Base-by-base conservation (phyloP, 768 basidiomycete species). In the Chlorophyllum brunneum region DNA sequence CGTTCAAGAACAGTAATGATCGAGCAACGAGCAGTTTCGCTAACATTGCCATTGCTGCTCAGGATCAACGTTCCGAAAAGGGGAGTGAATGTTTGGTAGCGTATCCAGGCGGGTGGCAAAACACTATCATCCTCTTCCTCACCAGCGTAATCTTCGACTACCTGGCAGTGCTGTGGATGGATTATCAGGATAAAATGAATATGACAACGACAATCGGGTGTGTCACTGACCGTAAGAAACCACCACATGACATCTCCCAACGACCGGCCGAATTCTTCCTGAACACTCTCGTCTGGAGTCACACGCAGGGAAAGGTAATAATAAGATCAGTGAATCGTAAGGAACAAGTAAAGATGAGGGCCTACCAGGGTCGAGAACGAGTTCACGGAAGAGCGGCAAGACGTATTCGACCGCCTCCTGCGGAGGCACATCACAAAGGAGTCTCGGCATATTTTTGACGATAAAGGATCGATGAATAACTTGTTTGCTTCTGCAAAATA, bases 391-490 rank as follows among this genome's bases (percentile, higher is more conserved):
- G n/a, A 97, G 80, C 1, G 95, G 95, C 16, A 95, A 71, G 51
- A 98, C 91, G 63, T 95, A 98, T 66, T 93, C 89, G 59, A 92
- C 84, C 4, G 92, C 92, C 58, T 98, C 95, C 50, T 82, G 80
- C 2, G 95, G 87, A 15, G 87, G 76, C 46, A 97, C 87, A 41
- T 85, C 75, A 52, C 76, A 68, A 29, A 98, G 79, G 68, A 88
- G 85, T 2, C 81, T 74, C n/a, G 88, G 86, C 30, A 98, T 79
- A 31, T 87, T 82, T 60, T 87, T 86, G 0, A 88, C 82, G 63
- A 98, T 94, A 71, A 86, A 95, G 34, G 90, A 79, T 33, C 91
- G 70, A 60, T 77, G 74, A 56, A 72, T 75, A 22, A 68, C 64
- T 30, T 84, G 82, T 56, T 82, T 82, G 69, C 90, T 92, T 56